Percentiles rank a stretch among this genome's conserved stretches.
These are phyloP conservation scores for Smallanthus sonchifolius DNA, from an alignment of 129 eudicot genomes.

Conservation along the genomic window DNA sequence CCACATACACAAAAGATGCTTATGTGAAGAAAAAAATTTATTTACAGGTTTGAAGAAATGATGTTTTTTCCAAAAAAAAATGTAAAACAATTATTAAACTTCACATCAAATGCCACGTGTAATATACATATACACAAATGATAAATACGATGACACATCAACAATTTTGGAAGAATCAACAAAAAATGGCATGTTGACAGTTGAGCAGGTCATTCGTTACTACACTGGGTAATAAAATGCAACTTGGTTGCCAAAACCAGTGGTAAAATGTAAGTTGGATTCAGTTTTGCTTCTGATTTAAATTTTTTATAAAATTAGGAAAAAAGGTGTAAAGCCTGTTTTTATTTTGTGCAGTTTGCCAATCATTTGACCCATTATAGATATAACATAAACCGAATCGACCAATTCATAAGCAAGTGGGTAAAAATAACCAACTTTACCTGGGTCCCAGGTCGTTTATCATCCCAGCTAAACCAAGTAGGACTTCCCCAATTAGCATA, in stretches of 20 bases:
- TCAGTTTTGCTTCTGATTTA: background rate
- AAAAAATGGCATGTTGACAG: background rate
- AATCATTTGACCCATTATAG: too few species aligned
- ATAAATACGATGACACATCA: background rate
- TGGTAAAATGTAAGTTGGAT: background rate
- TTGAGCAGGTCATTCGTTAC: background rate
- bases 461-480: slow-evolving; percentile 99
- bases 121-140: background rate
- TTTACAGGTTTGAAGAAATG: background rate
- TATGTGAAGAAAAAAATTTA: background rate
- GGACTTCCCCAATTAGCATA: slow-evolving; percentile 86
- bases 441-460: slow-evolving; percentile 89
- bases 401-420: background rate
- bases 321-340: background rate
- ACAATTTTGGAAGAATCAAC: background rate
- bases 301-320: background rate
- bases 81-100: background rate
- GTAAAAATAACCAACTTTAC: slow-evolving; percentile 27
- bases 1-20: background rate
- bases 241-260: background rate
- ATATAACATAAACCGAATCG: background rate
- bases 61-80: background rate
- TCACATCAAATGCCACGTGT: background rate
- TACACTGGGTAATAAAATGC: background rate
- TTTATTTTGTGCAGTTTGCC: background rate